Conservation (phyloP, 2,329 filamentous ascomycete species). For the Cladophialophora yegresii region DNA sequence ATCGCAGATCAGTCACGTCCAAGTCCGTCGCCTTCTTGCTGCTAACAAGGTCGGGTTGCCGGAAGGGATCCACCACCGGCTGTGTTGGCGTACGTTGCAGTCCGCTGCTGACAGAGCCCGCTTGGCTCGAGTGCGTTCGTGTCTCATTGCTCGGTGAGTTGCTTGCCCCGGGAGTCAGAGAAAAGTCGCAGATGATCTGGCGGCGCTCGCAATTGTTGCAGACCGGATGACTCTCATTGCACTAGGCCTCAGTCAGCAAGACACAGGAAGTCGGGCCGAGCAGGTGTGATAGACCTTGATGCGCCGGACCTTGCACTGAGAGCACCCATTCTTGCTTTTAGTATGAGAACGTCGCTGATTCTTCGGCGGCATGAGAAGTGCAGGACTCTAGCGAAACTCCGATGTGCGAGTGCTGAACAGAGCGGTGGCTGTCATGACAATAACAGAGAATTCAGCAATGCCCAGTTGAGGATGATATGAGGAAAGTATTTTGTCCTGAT, state of each 20-base stretch:
- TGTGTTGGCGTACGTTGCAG: constrained; percentile 21
- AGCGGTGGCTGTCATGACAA: constrained; percentile 16
- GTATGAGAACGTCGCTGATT: constrained; percentile 40
- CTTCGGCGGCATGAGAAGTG: constrained; percentile 35
- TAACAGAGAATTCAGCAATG: background rate
- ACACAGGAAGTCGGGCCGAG: background rate
- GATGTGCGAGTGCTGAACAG: background rate
- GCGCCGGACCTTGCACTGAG: constrained; percentile 45
- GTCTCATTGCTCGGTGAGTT: constrained; percentile 25
- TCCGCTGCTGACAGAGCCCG: constrained; percentile 12
- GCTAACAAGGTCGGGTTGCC: constrained; percentile 34
- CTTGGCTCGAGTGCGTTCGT: constrained; percentile 14
- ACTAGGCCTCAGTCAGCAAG: constrained; percentile 37
- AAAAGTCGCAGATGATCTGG: constrained; percentile 43
- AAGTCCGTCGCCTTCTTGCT: constrained; percentile 36
- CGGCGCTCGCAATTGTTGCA: constrained; percentile 45
- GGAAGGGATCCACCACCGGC: constrained; percentile 29
- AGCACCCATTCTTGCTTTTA: constrained; percentile 46
- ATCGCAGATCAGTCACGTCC: constrained; percentile 42
- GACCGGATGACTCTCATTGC: constrained; percentile 43
- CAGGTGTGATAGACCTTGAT: constrained; percentile 41
- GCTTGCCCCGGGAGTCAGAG: constrained; percentile 26
- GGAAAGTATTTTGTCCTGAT: background rate
- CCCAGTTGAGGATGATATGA: background rate
- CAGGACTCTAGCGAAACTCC: constrained; percentile 5